Percentiles rank a stretch among this genome's conserved stretches.
Conservation (phyloP, 805 yeast genomes). For the Metschnikowia continentalis region DNA sequence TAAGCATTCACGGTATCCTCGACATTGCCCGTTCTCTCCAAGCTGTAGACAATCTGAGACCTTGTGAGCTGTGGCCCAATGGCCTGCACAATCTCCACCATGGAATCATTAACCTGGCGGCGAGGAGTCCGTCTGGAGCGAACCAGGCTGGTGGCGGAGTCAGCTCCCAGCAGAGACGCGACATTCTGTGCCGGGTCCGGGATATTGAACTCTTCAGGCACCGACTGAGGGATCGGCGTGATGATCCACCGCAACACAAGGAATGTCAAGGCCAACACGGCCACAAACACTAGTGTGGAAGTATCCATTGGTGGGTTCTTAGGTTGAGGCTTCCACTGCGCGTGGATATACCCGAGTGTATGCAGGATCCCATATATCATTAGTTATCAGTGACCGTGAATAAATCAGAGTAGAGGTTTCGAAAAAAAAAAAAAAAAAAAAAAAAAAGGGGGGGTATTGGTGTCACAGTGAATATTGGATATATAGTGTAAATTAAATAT, state of each 20-base stretch:
- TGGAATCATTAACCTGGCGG: slow-evolving; percentile 56
- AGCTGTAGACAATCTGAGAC: slow-evolving; percentile 69
- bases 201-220: slow-evolving; percentile 18
- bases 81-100: slow-evolving; percentile 83
- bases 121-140: slow-evolving; percentile 20
- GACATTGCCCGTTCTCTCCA: slow-evolving; percentile 74
- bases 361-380: not conserved
- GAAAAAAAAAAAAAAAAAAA: too few relatives aligned
- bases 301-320: slow-evolving; percentile 39
- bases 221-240: slow-evolving; percentile 48
- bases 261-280: slow-evolving; percentile 49
- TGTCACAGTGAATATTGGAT: too few relatives aligned
- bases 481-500: too few relatives aligned
- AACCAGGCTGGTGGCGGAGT: not conserved
- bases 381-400: too few relatives aligned
- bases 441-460: too few relatives aligned
- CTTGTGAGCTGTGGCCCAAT: slow-evolving; percentile 70
- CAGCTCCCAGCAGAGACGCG: not conserved
- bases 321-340: not conserved
- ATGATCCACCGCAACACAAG: slow-evolving; percentile 64
- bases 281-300: slow-evolving; percentile 50
- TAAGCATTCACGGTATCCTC: slow-evolving; percentile 74
- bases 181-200: slow-evolving; percentile 12
- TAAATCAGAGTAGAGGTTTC: too few relatives aligned
- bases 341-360: not conserved